Evolutionary conservation across 768 basidiomycete species (phyloP), one percentile per base, ranked within the genome.

Genomic region (Psilocybe subaeruginosa): DNA sequence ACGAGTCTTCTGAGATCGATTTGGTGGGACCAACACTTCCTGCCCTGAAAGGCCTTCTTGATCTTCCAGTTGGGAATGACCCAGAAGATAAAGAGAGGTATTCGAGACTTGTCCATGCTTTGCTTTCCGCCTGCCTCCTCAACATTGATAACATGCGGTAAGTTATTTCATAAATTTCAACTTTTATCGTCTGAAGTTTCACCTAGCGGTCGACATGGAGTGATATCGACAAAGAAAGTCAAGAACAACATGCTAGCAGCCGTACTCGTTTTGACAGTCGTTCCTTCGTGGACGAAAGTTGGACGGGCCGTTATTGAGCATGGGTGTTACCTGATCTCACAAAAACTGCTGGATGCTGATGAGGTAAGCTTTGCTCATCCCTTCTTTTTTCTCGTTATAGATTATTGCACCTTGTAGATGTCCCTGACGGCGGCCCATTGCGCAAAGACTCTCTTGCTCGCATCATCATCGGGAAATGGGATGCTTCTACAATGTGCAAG

Each of bases 141-240:
- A 92, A 97, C 69, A 82, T 98, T 23, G 96, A 98, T 68, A 92
- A 89, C 62, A 95, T 97, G 90, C 85, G 95, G 95, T 95, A 54
- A 61, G 87, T 64, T 4, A n/a, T 9, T 7, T 6, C 5, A 23
- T n/a, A 8, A 43, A 1, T 17, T n/a, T 11, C 6, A 8, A 16
- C 3, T 53, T 45, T 45, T 23, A 49, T 19, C n/a, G 23, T 31
- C 35, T 53, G n/a, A 63, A 45, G 17, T 17, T 46, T 27, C 12
- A 46, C 57, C 37, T 63, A 97, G 96, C 41, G 91, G 92, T 8
- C 89, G 97, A 50, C 82, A 87, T 60, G 96, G 95, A 0, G 66
- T 81, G 0, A 86, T 91, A 8, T 91, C 91, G 2, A 76, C 84
- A 2, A 87, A 89, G 73, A 98, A 98, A 77, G 81, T 92, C 72